A percentile compares a stretch with the other conserved stretches of the same genome.
Evolutionary conservation across 768 basidiomycete species (phyloP).

Genomic region (Astraeus odoratus): DNA sequence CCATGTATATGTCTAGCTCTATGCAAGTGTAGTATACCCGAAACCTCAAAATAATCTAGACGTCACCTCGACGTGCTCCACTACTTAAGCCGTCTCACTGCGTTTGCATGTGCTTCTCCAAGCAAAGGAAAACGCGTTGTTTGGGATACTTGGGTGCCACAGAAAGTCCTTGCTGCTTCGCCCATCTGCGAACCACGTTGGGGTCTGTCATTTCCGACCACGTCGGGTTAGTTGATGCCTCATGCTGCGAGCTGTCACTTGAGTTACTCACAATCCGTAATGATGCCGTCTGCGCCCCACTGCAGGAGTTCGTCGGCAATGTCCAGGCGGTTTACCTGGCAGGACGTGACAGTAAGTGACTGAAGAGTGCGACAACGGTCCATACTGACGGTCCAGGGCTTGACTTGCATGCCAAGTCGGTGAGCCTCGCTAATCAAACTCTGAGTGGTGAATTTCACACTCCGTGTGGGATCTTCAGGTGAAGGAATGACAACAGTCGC

Average conservation of each 20-base stretch:
- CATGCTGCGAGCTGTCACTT: neutral
- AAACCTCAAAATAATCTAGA: neutral
- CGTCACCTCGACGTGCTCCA: neutral
- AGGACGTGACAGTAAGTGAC: neutral
- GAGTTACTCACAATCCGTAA: constrained; percentile 52
- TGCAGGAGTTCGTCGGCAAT: constrained; percentile 53
- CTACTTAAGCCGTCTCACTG: neutral
- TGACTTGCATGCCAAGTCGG: constrained; percentile 51
- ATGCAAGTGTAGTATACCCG: neutral
- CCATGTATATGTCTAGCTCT: neutral
- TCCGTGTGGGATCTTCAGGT: constrained; percentile 36
- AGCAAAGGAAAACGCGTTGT: constrained; percentile 52
- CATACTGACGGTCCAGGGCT: constrained; percentile 67
- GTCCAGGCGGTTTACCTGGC: constrained; percentile 55
- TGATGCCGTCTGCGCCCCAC: constrained; percentile 68
- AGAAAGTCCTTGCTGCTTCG: constrained; percentile 43
- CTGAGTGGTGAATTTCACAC: constrained; percentile 54
- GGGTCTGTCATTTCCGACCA: constrained; percentile 37
- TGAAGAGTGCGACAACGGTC: neutral
- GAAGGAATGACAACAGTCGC: constrained; percentile 36
- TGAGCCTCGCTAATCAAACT: constrained; percentile 67
- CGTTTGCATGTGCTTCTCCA: constrained; percentile 44
- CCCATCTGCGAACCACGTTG: constrained; percentile 46
- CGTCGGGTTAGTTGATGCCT: neutral
- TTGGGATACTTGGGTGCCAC: constrained; percentile 57